A percentile compares a stretch with the other conserved stretches of the same genome.
Evolutionary conservation across 179 eudicot species (phyloP).

Genomic region (Sideroxylon spinosum): DNA sequence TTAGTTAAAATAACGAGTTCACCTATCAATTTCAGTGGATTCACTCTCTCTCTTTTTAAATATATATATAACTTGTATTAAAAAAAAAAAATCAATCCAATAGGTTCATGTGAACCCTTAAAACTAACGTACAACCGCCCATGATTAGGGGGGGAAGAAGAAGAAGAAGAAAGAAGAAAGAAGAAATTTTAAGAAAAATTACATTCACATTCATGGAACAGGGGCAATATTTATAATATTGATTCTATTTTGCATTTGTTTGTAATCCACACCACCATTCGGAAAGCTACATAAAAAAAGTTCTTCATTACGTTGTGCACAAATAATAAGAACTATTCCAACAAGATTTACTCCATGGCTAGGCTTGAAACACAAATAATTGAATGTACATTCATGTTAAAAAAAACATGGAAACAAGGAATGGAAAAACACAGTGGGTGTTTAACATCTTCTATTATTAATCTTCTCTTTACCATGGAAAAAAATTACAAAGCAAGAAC

Average conservation of each 20-base stretch:
- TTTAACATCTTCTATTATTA: neutral
- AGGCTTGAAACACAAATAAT: slow-evolving; percentile 6
- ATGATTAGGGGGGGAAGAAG: no score
- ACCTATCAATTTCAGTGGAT: no score
- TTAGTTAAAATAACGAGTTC: no score
- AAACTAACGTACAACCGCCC: no score
- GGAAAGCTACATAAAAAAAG: neutral
- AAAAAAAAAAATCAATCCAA: no score
- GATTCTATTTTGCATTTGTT: neutral
- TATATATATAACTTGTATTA: no score
- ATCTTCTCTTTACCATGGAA: neutral
- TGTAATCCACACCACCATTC: neutral
- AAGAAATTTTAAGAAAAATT: neutral
- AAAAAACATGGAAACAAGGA: neutral
- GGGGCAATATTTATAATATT: neutral
- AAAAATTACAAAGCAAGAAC: neutral
- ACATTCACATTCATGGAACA: neutral
- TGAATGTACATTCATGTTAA: neutral
- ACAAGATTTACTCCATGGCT: neutral
- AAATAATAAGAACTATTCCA: neutral
- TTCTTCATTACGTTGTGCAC: neutral
- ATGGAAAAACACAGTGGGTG: neutral
- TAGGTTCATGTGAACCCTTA: no score
- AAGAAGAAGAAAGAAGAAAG: neutral
- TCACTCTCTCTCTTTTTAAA: no score